phyloP scores from a whole-genome alignment of 1,139 yeast genomes.

The Zygosaccharomyces sapae region DNA sequence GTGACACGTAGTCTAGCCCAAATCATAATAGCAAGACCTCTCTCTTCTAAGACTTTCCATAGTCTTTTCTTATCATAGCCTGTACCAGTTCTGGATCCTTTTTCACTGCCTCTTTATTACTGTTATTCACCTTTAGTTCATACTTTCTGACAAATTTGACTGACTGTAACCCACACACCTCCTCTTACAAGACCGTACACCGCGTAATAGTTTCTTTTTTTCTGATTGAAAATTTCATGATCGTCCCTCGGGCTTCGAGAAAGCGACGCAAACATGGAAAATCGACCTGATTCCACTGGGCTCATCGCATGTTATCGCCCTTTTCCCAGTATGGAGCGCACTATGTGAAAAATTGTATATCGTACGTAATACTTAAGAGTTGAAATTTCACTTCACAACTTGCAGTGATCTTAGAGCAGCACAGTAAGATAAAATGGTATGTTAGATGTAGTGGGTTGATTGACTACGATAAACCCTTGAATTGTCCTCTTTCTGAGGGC shows the following conservation, averaged over 20 bases:
- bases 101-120: not conserved
- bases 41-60: no score
- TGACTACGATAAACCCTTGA: no score
- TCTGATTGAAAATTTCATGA: no score
- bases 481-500: no score
- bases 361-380: slow-evolving; percentile 3
- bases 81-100: not conserved
- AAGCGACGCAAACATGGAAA: slow-evolving; percentile 5
- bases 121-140: not conserved
- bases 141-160: not conserved
- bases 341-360: slow-evolving; percentile 2
- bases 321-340: slow-evolving; percentile 5
- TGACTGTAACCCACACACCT: slow-evolving; percentile 4
- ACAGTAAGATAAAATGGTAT: slow-evolving; percentile 7
- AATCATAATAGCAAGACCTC: no score
- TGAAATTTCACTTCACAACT: slow-evolving; percentile 2
- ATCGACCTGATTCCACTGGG: slow-evolving; percentile 5
- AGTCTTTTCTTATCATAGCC: not conserved
- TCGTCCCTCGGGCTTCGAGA: not conserved
- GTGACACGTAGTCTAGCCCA: no score
- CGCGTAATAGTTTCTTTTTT: not conserved
- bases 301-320: slow-evolving; percentile 4
- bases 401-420: slow-evolving; percentile 4
- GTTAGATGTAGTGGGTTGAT: not conserved
- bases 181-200: not conserved